Percentiles rank a stretch among this genome's conserved stretches.
These are phyloP conservation scores for Vigna nakashimae DNA, from an alignment of 306 rosid species.

Conservation along the genomic window DNA sequence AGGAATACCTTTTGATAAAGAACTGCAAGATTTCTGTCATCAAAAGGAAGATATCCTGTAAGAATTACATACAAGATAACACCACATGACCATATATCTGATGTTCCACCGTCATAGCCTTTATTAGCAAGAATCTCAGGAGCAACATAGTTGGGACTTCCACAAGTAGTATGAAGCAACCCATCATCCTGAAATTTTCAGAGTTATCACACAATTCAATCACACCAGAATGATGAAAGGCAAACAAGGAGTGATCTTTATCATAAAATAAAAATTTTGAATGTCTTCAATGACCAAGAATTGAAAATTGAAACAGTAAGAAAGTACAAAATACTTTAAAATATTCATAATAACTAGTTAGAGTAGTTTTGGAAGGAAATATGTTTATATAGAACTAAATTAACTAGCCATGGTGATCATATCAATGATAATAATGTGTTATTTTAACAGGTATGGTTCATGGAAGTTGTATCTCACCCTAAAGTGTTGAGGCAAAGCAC, in stretches of 20 bases:
- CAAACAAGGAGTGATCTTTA: neutral
- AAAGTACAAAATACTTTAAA: neutral
- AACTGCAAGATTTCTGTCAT: conserved; percentile 87
- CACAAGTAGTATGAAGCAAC: conserved; percentile 90
- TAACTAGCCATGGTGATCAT: neutral
- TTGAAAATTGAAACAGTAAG: neutral
- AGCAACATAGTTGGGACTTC: conserved; percentile 98
- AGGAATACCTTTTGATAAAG: conserved; percentile 80
- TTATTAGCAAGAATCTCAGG: conserved; percentile 87
- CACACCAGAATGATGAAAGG: neutral
- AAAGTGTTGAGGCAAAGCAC: conserved; percentile 85
- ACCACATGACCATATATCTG: conserved; percentile 97
- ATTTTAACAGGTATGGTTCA: neutral
- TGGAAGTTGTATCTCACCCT: conserved; percentile 54
- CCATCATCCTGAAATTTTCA: conserved; percentile 76
- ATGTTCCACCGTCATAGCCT: conserved; percentile 90
- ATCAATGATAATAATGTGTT: neutral
- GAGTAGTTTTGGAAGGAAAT: neutral
- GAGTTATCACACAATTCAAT: neutral
- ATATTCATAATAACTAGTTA: neutral
- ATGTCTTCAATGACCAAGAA: neutral
- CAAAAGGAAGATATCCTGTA: conserved; percentile 90
- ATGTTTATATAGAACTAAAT: neutral
- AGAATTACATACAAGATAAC: conserved; percentile 85
- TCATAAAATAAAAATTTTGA: neutral